These are phyloP conservation scores for Hura crepitans DNA, from an alignment of 441 rosid species.

Conservation along the genomic window DNA sequence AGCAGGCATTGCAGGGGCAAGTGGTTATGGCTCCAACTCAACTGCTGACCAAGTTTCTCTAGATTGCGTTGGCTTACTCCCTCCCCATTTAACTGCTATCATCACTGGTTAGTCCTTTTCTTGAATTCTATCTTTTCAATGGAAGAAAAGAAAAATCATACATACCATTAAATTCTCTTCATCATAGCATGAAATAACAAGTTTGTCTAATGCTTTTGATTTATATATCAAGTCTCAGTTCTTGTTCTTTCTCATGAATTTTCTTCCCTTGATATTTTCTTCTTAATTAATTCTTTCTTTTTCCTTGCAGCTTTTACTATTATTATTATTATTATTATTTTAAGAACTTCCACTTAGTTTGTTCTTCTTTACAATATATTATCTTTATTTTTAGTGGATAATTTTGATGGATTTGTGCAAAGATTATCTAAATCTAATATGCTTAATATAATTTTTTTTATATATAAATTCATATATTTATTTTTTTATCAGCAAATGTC, in stretches of 20 bases:
- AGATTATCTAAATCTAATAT: neutral
- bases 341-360: neutral
- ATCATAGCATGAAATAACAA: neutral
- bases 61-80: slow-evolving; percentile 22
- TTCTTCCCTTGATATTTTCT: neutral
- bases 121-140: neutral
- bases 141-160: too few relatives aligned
- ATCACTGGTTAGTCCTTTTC: slow-evolving; percentile 60
- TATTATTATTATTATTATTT: too few relatives aligned
- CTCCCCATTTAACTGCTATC: slow-evolving; percentile 58
- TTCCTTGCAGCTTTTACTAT: too few relatives aligned
- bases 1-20: slow-evolving; percentile 85
- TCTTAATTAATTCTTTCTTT: too few relatives aligned
- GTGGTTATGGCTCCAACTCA: slow-evolving; percentile 88
- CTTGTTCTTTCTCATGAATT: neutral
- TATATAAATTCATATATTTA: too few relatives aligned
- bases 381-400: neutral
- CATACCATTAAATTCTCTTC: neutral
- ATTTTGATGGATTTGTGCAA: slow-evolving; percentile 8
- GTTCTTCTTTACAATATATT: neutral
- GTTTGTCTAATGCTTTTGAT: neutral
- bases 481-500: neutral
- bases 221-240: too few relatives aligned
- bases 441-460: too few relatives aligned
- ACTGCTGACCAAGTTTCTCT: slow-evolving; percentile 78